These are phyloP conservation scores for Geranomyces variabilis DNA, from an alignment of 192 early-diverging fungal genomes.

Conservation along the genomic window DNA sequence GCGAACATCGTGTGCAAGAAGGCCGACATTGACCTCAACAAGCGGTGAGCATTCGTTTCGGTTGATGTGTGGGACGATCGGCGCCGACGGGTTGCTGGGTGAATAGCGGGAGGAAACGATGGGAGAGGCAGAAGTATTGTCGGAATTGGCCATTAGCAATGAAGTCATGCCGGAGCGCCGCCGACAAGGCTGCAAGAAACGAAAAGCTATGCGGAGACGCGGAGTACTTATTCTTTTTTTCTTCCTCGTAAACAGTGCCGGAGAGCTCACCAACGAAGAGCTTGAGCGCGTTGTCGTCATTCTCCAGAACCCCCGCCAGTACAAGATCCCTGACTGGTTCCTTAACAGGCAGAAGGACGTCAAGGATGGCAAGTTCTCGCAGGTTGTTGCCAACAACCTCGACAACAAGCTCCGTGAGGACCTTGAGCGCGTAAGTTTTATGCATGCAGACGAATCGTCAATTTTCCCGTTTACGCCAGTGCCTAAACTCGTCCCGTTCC, in stretches of 20 bases:
- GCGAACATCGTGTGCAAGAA: slow-evolving; percentile 99
- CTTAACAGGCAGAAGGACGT: slow-evolving; percentile 99
- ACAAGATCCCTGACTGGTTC: slow-evolving; percentile 99
- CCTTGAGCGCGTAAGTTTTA: slow-evolving; percentile 70
- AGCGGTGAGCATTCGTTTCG: slow-evolving; percentile 77
- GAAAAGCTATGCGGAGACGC: not conserved
- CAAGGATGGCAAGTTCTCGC: slow-evolving; percentile 91
- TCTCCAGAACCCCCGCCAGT: slow-evolving; percentile 98
- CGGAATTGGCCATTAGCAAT: no score
- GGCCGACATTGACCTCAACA: slow-evolving; percentile 96
- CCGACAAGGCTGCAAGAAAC: no score
- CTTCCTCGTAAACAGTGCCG: slow-evolving; percentile 68
- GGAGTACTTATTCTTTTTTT: not conserved
- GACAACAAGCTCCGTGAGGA: slow-evolving; percentile 99
- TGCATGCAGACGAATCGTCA: not conserved
- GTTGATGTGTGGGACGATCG: not conserved
- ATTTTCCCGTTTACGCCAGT: not conserved
- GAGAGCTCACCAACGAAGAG: slow-evolving; percentile 97
- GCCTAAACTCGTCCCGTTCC: not conserved
- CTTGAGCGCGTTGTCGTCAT: slow-evolving; percentile 97
- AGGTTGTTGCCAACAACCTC: slow-evolving; percentile 90
- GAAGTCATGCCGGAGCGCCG: no score
- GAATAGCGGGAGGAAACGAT: no score
- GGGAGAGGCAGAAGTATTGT: no score
- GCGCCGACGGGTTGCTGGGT: not conserved